Base-by-base conservation (phyloP, 2,329 filamentous ascomycete genomes). In the Dichotomopilus funicola region DNA sequence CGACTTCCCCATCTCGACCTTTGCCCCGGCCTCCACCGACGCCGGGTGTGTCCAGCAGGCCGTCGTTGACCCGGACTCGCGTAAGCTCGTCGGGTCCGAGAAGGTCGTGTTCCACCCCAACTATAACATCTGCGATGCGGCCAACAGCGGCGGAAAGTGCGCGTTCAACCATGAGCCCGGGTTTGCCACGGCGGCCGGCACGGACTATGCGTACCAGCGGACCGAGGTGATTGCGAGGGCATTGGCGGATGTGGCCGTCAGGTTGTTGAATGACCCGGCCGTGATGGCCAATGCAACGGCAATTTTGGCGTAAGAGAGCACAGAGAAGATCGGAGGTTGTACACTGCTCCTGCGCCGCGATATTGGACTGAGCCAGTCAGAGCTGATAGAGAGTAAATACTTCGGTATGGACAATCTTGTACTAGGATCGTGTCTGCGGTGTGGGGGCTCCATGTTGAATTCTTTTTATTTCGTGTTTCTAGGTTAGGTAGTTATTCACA, bases 161-260 rank as follows among this genome's bases (percentile, higher is more conserved):
- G 49, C 49, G 33, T 51, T 51, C 9, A 51, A 51, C 5, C 49
- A 51, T 31, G 49, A 51, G 11, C 49, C 49, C n/a, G 41, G n/a
- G 2, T 51, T 51, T 9, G n/a, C 34, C 5, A 34, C 12, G 3
- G 49, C 37, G 12, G 49, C 49, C n/a, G 49, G 49, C 9, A 51
- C 49, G 13, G 49, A 51, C n/a, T 51, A 51, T 12, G 31, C n/a
- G 12, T 51, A 44, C 11, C 9, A 5, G 5, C 40, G 41, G 41
- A 44, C 49, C 6, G 49, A 51, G 19, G 8, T 43, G 8, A 41
- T 51, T 12, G 49, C 49, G 9, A 12, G 49, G 9, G 49, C 13
- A n/a, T 42, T 51, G 40, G 49, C 49, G 4, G n/a, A 51, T 10
- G 2, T 51, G 31, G 49, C 49, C 19, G 49, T 51, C 1, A 7